Evolutionary conservation across 352 stramenopile genomes (phyloP), one percentile per base, ranked within the genome.

Genomic region (Globisporangium alternatum): DNA sequence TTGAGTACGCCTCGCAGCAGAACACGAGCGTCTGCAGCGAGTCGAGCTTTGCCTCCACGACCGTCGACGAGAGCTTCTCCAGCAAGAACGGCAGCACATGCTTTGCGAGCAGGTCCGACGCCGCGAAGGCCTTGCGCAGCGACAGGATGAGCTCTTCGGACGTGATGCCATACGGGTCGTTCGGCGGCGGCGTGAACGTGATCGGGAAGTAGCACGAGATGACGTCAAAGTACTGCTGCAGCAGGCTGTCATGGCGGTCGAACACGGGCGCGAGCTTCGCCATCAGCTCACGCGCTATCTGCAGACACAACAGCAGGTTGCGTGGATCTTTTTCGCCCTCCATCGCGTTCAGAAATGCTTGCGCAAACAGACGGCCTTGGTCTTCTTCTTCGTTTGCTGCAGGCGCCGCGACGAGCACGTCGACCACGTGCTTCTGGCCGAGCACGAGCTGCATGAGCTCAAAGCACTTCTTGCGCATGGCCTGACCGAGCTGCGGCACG

Each of bases 161-260:
- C 64, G 86, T 96, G 68, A 97, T 97, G 35, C 89, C 89, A 67
- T 97, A 94, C 62, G 90, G 90, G 59, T 97, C 88, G 54, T 97
- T 97, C 3, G 88, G 88, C 21, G 90, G 90, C 48, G 90, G 90
- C 43, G 83, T 95, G 67, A 97, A 97, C 63, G 91, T 97, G 62
- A 97, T 96, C 5, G 90, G 90, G 52, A 97, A 97, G 67, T 97
- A 97, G 74, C 89, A 97, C 35, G 89, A 95, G 22, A 90, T 86
- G n/a, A 93, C 73, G 56, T 97, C 86, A 56, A 97, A 97, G 64
- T 96, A 93, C 56, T 93, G 84, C 71, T 93, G 75, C 64, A 91
- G 69, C 35, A 91, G 62, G 22, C 74, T 71, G n/a, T 89, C 87
- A 47, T 83, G 77, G 48, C 69, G 69, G 13, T 80, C 81, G 60